A percentile compares a stretch with the other conserved stretches of the same genome.
phyloP scores from a whole-genome alignment of 768 basidiomycete species.

The Rhodotorula kratochvilovae region DNA sequence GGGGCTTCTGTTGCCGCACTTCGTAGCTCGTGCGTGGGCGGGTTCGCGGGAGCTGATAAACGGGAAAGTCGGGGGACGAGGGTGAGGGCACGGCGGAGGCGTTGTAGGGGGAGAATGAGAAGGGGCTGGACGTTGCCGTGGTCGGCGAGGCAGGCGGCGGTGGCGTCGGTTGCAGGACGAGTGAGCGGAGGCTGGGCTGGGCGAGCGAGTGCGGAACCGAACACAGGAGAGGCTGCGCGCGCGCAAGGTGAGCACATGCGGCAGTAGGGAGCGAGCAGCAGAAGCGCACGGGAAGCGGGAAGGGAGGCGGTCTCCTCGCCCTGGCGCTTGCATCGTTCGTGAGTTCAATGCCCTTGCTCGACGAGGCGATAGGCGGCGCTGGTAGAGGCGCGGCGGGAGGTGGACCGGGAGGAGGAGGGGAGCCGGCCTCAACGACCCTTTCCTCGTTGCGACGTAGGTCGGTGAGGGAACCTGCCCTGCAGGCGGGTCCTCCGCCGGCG shows the following conservation, averaged over 20 bases:
- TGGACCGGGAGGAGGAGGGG: background rate
- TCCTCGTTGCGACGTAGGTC: background rate
- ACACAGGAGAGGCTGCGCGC: background rate
- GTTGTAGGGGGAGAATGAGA: background rate
- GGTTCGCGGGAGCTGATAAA: too few relatives aligned
- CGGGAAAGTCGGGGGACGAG: background rate
- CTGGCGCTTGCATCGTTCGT: too few relatives aligned
- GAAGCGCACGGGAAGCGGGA: conserved; percentile 14
- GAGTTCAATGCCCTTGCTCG: background rate
- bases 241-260: too few relatives aligned
- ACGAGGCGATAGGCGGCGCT: background rate
- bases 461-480: background rate
- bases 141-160: background rate
- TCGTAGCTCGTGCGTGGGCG: background rate
- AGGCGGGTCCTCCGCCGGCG: background rate
- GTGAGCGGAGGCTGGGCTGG: background rate
- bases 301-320: conserved; percentile 3
- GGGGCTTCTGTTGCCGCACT: background rate
- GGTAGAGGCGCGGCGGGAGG: background rate
- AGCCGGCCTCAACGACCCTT: background rate
- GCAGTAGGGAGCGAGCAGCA: background rate
- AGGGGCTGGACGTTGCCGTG: background rate
- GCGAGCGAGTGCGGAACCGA: background rate
- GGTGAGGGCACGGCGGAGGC: background rate
- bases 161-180: background rate